Base-by-base conservation (phyloP, 306 rosid species). In the Lotus japonicus region DNA sequence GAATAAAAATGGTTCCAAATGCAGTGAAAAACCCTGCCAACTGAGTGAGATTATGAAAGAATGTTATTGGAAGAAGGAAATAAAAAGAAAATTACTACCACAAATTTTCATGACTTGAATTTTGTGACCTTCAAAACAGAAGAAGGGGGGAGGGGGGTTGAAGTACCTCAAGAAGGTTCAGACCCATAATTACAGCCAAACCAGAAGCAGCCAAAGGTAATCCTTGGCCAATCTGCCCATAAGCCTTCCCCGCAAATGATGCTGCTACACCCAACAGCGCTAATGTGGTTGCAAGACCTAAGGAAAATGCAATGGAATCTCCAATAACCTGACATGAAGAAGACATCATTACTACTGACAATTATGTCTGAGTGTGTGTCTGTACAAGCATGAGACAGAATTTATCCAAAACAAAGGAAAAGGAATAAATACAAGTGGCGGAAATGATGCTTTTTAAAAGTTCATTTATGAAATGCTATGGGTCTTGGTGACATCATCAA, bases 191-290 rank as follows among this genome's bases (percentile, higher is more conserved):
- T 78, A 90, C 82, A 46, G 98, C 98, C 77, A 94, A 75, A 74
- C 94, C 94, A 64, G 98, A 94, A 75, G 96, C 98, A 70, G 89
- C 94, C 81, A 94, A 33, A 50, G 97, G 97, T 81, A 90, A 85
- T 16, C 98, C 96, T 71, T 86, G 98, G 75, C 98, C 97, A 70
- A 91, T 81, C 85, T 92, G 98, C 58, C 98, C 98, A 72, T 92
- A 94, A 73, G 96, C 98, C 82, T 94, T 90, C 63, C 98, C 97
- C 60, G 96, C 98, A 82, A 94, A 82, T 75, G 98, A 90, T 46
- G 97, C 98, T 57, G 77, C 90, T 41, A 94, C 75, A 41, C 98
- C 97, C 68, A 94, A 79, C 46, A 90, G 73, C 19, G 98, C 97
- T 58, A 90, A 84, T 35, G 98, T 92, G 51, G 98, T 92, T 42